These are phyloP conservation scores for Dothistroma septosporum DNA, from an alignment of 2,329 filamentous ascomycete species.

Conservation along the genomic window DNA sequence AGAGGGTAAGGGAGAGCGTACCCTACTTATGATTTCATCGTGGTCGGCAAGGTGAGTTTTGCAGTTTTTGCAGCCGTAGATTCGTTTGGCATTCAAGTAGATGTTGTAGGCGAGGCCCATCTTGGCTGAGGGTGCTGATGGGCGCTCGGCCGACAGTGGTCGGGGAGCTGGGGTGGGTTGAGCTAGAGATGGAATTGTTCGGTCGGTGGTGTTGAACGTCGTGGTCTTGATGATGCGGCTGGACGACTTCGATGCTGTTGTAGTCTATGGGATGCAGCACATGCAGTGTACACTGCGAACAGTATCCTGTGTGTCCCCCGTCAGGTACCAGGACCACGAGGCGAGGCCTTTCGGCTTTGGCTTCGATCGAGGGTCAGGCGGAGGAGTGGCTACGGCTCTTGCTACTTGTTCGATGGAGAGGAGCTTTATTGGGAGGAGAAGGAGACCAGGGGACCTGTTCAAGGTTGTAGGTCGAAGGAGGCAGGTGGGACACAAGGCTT, in stretches of 20 bases:
- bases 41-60: slow-evolving; percentile 94
- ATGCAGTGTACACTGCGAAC: not conserved
- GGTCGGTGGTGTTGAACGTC: not conserved
- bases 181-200: not conserved
- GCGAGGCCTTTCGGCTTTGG: not conserved
- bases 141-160: slow-evolving; percentile 15
- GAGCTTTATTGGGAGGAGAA: not conserved
- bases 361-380: not conserved
- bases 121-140: slow-evolving; percentile 9
- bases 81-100: slow-evolving; percentile 68
- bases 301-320: not conserved
- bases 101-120: slow-evolving; percentile 44
- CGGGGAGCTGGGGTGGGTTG: not conserved
- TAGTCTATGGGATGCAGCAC: not conserved
- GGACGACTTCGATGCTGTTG: not conserved
- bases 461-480: not conserved
- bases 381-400: not conserved
- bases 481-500: not conserved
- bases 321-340: not conserved
- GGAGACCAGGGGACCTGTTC: not conserved
- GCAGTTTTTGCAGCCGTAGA: slow-evolving; percentile 84
- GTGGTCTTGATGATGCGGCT: not conserved
- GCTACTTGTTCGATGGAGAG: not conserved
- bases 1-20: slow-evolving; percentile 49
- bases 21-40: slow-evolving; percentile 91